Conservation (phyloP, 768 basidiomycete species). For the Suillus placidus region DNA sequence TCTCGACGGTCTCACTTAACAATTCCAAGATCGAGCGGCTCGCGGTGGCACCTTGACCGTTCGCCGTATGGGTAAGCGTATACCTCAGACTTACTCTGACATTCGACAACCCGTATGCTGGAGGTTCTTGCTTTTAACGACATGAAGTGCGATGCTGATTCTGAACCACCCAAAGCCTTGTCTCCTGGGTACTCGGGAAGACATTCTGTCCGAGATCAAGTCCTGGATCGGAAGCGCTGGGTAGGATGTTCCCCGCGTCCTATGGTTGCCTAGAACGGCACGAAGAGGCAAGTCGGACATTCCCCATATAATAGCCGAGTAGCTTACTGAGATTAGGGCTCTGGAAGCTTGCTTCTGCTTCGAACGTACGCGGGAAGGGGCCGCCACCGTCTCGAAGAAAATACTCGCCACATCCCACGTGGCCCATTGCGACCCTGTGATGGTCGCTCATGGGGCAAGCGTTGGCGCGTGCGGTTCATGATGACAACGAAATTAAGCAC, state of each 20-base stretch:
- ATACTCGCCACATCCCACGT: constrained; percentile 24
- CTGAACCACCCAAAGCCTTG: constrained; percentile 9
- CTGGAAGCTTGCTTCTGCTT: constrained; percentile 24
- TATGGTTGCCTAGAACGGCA: constrained; percentile 26
- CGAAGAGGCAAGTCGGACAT: constrained; percentile 28
- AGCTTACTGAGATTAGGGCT: constrained; percentile 10
- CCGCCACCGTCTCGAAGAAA: constrained; percentile 6
- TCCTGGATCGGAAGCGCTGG: constrained; percentile 23
- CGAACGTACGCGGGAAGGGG: constrained; percentile 6
- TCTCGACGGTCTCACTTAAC: background rate
- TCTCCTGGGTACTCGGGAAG: constrained; percentile 22
- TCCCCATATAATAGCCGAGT: constrained; percentile 15
- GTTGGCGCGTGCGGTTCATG: background rate
- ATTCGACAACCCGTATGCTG: no score
- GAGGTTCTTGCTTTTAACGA: no score
- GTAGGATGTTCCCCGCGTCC: constrained; percentile 14
- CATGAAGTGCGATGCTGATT: background rate
- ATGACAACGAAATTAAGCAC: background rate
- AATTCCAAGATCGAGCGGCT: background rate
- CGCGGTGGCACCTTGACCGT: background rate
- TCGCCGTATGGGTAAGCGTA: constrained; percentile 1
- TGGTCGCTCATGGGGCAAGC: background rate
- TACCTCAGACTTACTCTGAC: no score
- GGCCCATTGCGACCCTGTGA: constrained; percentile 14
- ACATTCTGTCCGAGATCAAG: constrained; percentile 27